Evolutionary conservation across 148 eudicot species (phyloP).

Genomic region (Chenopodium quinoa): DNA sequence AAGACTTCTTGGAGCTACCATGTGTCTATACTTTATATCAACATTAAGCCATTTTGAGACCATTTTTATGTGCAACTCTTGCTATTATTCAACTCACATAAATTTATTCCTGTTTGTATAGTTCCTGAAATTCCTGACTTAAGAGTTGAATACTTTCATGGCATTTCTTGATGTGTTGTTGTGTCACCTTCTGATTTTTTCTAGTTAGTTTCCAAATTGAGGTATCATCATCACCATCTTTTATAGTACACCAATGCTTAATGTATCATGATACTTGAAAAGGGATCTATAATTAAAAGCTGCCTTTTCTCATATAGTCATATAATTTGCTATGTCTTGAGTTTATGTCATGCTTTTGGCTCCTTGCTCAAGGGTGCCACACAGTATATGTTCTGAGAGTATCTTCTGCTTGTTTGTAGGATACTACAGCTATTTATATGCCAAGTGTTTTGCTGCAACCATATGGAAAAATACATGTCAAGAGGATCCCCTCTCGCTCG

Average conservation of each 20-base stretch:
- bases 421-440: conserved; percentile 93
- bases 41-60: neutral
- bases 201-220: neutral
- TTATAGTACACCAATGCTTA: neutral
- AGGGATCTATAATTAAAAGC: neutral
- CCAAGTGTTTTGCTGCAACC: conserved; percentile 89
- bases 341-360: neutral
- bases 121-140: neutral
- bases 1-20: neutral
- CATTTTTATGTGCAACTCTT: neutral
- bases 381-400: conserved; percentile 4
- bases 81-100: neutral
- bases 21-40: no score
- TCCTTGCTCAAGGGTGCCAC: conserved; percentile 3
- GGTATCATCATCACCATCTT: neutral
- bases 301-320: neutral
- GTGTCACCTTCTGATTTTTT: neutral
- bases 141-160: neutral
- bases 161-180: neutral
- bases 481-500: conserved; percentile 78
- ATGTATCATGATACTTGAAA: neutral
- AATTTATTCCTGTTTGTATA: neutral
- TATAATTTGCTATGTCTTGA: neutral
- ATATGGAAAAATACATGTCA: conserved; percentile 77
- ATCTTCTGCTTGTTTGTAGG: conserved; percentile 35